A percentile compares a stretch with the other conserved stretches of the same genome.
phyloP scores from a whole-genome alignment of 371 early-diverging fungal species.

The Chytridiales sp. region DNA sequence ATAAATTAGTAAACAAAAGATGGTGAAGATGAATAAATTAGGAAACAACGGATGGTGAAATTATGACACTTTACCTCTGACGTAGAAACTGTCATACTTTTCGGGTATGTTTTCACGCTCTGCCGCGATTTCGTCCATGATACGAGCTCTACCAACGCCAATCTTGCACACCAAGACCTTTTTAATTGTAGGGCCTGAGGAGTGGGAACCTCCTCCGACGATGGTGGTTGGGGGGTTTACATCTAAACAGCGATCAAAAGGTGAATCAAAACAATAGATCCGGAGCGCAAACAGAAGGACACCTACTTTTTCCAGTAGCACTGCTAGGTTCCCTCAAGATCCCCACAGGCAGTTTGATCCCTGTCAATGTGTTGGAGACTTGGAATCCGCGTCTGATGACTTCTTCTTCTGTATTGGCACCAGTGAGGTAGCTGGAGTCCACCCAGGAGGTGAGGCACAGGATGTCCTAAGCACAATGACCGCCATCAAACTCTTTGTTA shows the following conservation, averaged over 20 bases:
- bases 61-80: conserved; percentile 35
- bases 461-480: too few relatives aligned
- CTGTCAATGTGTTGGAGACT: conserved; percentile 35
- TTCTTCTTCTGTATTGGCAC: conserved; percentile 55
- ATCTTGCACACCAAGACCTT: conserved; percentile 49
- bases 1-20: neutral
- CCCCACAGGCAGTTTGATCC: conserved; percentile 44
- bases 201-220: neutral
- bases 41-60: neutral
- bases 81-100: conserved; percentile 54
- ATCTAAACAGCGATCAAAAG: neutral
- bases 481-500: too few relatives aligned
- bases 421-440: conserved; percentile 39
- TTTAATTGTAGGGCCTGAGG: conserved; percentile 4
- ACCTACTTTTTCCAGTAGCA: neutral
- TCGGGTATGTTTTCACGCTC: conserved; percentile 43
- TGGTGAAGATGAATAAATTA: neutral
- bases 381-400: conserved; percentile 52
- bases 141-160: conserved; percentile 48
- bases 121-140: conserved; percentile 31
- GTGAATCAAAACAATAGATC: neutral
- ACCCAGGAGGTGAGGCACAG: conserved; percentile 46
- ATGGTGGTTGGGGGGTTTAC: neutral
- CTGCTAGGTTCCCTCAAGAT: conserved; percentile 21
- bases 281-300: too few relatives aligned